phyloP scores from a whole-genome alignment of 1,139 yeast genomes.

The Ogataea hybrid region DNA sequence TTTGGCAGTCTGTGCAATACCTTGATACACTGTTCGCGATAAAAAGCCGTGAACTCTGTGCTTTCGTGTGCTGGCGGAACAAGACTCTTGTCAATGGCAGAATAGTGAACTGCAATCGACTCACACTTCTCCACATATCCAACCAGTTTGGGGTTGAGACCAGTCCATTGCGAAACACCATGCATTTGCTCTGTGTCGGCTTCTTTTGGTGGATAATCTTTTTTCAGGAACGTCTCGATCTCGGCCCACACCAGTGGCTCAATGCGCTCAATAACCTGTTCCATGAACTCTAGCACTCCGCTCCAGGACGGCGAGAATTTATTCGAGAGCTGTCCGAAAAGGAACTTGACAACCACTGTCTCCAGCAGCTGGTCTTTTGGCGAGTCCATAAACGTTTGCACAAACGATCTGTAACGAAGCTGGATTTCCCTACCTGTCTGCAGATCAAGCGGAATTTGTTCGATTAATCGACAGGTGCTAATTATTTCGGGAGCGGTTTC shows the following conservation, averaged over 20 bases:
- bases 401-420: constrained; percentile 64
- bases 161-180: constrained; percentile 26
- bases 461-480: constrained; percentile 53
- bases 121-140: constrained; percentile 31
- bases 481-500: constrained; percentile 23
- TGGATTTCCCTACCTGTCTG: constrained; percentile 75
- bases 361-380: constrained; percentile 39
- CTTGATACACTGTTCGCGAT: constrained; percentile 48
- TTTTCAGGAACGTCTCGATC: constrained; percentile 39
- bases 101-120: constrained; percentile 29
- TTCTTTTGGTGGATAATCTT: constrained; percentile 19
- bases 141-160: constrained; percentile 36
- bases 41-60: constrained; percentile 37
- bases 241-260: constrained; percentile 57
- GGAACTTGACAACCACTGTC: constrained; percentile 48
- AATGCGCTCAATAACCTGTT: constrained; percentile 44
- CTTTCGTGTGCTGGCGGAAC: constrained; percentile 37
- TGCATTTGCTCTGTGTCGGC: constrained; percentile 9
- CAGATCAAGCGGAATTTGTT: constrained; percentile 67
- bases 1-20: constrained; percentile 55
- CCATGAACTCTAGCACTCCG: constrained; percentile 62
- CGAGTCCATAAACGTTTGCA: constrained; percentile 43
- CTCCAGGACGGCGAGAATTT: constrained; percentile 87
- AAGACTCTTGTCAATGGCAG: constrained; percentile 36
- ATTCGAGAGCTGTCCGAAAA: constrained; percentile 73